These are phyloP conservation scores for Lecanicillium sp. DNA, from an alignment of 2,329 filamentous ascomycete species.

Conservation along the genomic window DNA sequence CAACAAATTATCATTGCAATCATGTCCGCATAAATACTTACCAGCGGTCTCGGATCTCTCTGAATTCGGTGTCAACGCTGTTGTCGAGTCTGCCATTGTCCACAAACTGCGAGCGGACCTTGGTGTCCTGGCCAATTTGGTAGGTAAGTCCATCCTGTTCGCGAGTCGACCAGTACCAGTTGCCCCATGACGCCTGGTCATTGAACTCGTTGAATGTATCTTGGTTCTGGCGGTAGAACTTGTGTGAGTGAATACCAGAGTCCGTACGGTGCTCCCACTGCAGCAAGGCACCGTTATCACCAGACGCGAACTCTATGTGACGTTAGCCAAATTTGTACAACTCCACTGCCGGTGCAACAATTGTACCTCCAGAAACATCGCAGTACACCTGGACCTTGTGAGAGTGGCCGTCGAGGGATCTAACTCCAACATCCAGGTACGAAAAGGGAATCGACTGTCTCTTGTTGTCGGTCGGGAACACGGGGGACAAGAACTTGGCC, in stretches of 20 bases:
- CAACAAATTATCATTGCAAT: conserved; percentile 9
- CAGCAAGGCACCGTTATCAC: conserved; percentile 46
- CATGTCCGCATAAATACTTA: conserved; percentile 10
- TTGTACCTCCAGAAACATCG: conserved; percentile 47
- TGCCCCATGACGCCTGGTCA: conserved; percentile 76
- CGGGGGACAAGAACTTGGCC: conserved; percentile 62
- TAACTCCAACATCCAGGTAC: conserved; percentile 58
- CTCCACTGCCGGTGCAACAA: conserved; percentile 41
- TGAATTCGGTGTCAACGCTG: conserved; percentile 55
- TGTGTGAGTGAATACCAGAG: conserved; percentile 54
- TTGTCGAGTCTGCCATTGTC: conserved; percentile 55
- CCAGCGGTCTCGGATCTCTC: conserved; percentile 27
- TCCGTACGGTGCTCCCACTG: conserved; percentile 53
- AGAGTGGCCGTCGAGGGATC: conserved; percentile 50
- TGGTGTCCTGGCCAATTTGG: conserved; percentile 59
- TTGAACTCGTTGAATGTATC: conserved; percentile 57
- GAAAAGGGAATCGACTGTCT: conserved; percentile 64
- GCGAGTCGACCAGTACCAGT: conserved; percentile 66
- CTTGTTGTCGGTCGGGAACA: conserved; percentile 57
- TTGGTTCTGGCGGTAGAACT: conserved; percentile 53
- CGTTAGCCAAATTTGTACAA: conserved; percentile 4
- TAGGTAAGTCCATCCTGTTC: conserved; percentile 49
- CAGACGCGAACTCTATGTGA: conserved; percentile 60
- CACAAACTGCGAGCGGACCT: conserved; percentile 61
- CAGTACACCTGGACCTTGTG: conserved; percentile 66